Evolutionary conservation across 169 alveolate genomes (phyloP).

Genomic region (Babesia caballi): DNA sequence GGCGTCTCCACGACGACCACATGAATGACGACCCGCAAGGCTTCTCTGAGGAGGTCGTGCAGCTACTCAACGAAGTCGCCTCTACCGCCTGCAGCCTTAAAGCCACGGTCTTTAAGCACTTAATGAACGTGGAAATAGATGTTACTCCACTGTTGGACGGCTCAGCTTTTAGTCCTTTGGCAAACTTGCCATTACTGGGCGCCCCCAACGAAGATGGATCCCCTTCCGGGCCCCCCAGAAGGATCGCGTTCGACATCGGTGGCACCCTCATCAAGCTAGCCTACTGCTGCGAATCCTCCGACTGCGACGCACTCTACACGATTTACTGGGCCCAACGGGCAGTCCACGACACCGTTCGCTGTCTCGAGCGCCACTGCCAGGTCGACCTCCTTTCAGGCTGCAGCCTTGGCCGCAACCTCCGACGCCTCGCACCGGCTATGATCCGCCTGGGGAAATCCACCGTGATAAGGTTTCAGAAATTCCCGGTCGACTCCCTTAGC

Average conservation of each 20-base stretch:
- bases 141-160: background rate
- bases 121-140: background rate
- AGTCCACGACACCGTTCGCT: background rate
- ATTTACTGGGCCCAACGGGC: slow-evolving; percentile 11
- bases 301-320: background rate
- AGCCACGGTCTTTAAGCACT: background rate
- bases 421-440: background rate
- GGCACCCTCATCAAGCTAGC: slow-evolving; percentile 53
- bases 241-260: slow-evolving; percentile 58
- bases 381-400: background rate
- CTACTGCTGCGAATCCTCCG: background rate
- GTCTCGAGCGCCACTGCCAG: background rate
- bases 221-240: background rate
- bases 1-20: background rate
- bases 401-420: background rate
- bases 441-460: background rate
- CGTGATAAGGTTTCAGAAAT: slow-evolving; percentile 1
- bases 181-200: background rate
- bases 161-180: background rate
- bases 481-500: slow-evolving; percentile 26
- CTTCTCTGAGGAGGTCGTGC: background rate
- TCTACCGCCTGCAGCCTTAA: background rate
- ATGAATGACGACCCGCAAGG: background rate
- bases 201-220: background rate
- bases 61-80: background rate